A percentile compares a stretch with the other conserved stretches of the same genome.
phyloP scores from a whole-genome alignment of 192 early-diverging fungal genomes.

The Dissophora globulifera region DNA sequence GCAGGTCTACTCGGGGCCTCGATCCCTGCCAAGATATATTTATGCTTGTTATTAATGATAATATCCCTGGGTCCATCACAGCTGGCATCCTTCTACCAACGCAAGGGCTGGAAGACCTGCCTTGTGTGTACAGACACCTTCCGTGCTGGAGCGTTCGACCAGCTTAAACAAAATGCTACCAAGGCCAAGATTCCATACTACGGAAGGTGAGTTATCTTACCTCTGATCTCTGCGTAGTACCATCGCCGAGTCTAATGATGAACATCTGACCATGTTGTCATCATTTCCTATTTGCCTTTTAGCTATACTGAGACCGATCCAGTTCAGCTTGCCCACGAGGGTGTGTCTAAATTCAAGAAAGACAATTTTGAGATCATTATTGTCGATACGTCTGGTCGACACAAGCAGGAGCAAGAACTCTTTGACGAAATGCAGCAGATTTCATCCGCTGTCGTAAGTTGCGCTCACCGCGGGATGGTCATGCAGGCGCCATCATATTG shows the following conservation, averaged over 20 bases:
- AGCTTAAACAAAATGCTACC: conserved; percentile 97
- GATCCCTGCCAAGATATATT: no score
- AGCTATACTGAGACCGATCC: conserved; percentile 95
- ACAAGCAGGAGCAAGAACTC: conserved; percentile 93
- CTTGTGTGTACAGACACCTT: conserved; percentile 97
- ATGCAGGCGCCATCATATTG: no score
- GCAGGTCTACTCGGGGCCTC: neutral
- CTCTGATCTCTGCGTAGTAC: no score
- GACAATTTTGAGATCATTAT: conserved; percentile 97
- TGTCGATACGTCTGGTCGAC: conserved; percentile 97
- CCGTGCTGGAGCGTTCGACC: conserved; percentile 98
- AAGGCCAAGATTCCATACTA: conserved; percentile 98
- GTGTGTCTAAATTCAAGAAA: conserved; percentile 92
- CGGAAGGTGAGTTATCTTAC: conserved; percentile 60
- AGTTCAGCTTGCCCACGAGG: conserved; percentile 89
- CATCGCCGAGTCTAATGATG: no score
- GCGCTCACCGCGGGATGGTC: no score
- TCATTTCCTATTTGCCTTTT: no score
- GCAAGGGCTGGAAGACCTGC: conserved; percentile 94
- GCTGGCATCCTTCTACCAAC: conserved; percentile 89
- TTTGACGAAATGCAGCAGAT: conserved; percentile 99
- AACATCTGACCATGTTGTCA: no score
- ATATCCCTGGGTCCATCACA: conserved; percentile 1
- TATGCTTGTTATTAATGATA: neutral
- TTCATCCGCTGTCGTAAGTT: conserved; percentile 77